Base-by-base conservation (phyloP, 768 basidiomycete genomes). In the Tricholoma sp. region DNA sequence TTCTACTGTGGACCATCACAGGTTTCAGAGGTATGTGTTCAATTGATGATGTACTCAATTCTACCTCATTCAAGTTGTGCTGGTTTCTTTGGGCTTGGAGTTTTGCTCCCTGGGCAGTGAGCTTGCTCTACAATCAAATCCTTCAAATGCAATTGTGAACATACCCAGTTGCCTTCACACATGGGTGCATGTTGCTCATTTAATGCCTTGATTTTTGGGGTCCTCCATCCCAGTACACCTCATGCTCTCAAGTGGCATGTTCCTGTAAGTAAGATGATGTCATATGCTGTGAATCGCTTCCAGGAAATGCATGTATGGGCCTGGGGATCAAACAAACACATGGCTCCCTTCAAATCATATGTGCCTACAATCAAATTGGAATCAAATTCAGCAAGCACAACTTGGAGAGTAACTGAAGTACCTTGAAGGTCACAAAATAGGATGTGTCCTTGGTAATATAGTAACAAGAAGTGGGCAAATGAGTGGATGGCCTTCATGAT, bases 401-500 rank as follows among this genome's bases (percentile, higher is more conserved):
- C 3, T 39, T 39, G n/a, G n/a, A n/a, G n/a, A n/a, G n/a, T n/a
- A n/a, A n/a, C n/a, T 39, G n/a, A 39, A n/a, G 16, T n/a, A n/a
- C 37, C 37, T 39, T 39, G 37, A n/a, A 39, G 37, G 16, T 39
- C 37, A 16, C 37, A n/a, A n/a, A n/a, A n/a, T n/a, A n/a, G n/a
- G n/a, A n/a, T n/a, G n/a, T n/a, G n/a, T n/a, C n/a, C n/a, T n/a
- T n/a, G n/a, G n/a, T n/a, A n/a, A n/a, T n/a, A n/a, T n/a, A n/a
- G n/a, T n/a, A n/a, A n/a, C n/a, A n/a, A n/a, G n/a, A n/a, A n/a
- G n/a, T n/a, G n/a, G 16, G 63, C 52, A 52, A 68, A 69, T 3
- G 66, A 67, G 55, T 71, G 68, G 19, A 69, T 54, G 4, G 64
- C 65, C 35, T 58, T 52, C 1, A 63, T 67, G 4, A 70, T 56